A percentile compares a stretch with the other conserved stretches of the same genome.
phyloP scores from a whole-genome alignment of 331 rosid species.

The Arachis monticola region DNA sequence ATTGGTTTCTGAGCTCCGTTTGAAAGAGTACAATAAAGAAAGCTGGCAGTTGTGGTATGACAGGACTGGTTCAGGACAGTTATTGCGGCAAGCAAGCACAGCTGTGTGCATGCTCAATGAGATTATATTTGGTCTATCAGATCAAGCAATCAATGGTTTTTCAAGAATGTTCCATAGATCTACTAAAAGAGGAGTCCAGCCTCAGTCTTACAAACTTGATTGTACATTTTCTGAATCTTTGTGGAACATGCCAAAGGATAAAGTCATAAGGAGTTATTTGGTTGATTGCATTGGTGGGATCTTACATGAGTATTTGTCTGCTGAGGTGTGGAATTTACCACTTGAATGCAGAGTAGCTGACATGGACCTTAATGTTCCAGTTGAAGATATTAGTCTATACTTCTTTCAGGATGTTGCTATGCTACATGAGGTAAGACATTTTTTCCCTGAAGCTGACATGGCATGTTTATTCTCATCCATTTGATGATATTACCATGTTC shows the following conservation, averaged over 20 bases:
- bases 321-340: constrained; percentile 92
- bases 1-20: constrained; percentile 79
- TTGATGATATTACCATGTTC: constrained; percentile 33
- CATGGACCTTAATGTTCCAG: constrained; percentile 52
- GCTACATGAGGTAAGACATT: constrained; percentile 76
- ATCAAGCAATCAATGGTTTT: constrained; percentile 61
- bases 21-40: constrained; percentile 68
- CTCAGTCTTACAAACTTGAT: constrained; percentile 44
- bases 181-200: constrained; percentile 45
- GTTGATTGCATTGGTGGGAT: constrained; percentile 83
- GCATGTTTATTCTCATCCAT: constrained; percentile 33
- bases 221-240: constrained; percentile 44
- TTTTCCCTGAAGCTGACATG: constrained; percentile 38
- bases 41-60: constrained; percentile 91
- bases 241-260: constrained; percentile 67
- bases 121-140: constrained; percentile 89
- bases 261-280: constrained; percentile 59
- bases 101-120: constrained; percentile 92
- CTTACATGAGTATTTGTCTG: constrained; percentile 83
- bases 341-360: constrained; percentile 45
- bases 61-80: constrained; percentile 86
- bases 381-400: constrained; percentile 64
- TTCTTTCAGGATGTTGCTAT: constrained; percentile 75
- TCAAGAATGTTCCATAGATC: constrained; percentile 63
- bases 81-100: constrained; percentile 91